A percentile compares a stretch with the other conserved stretches of the same genome.
These are phyloP conservation scores for Chrysoporthe puriensis DNA, from an alignment of 2,329 filamentous ascomycete genomes.

Conservation along the genomic window DNA sequence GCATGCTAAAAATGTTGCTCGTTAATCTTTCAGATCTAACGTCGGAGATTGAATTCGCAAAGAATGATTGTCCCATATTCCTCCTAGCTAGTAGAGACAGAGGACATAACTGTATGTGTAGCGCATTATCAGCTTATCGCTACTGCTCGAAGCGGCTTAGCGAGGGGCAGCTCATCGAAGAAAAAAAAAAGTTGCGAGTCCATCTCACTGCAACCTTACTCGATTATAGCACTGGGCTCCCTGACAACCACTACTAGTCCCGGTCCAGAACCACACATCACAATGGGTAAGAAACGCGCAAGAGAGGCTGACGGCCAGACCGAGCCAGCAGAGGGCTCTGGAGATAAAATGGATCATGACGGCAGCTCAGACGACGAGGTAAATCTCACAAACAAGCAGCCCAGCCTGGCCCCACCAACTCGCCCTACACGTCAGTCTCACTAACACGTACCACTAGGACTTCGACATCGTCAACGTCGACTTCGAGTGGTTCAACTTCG, in stretches of 20 bases:
- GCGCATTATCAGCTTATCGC: conserved; percentile 27
- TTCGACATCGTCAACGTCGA: conserved; percentile 93
- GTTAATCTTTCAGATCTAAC: background rate
- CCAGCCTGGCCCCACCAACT: conserved; percentile 17
- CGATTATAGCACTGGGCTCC: background rate
- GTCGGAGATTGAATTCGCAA: background rate
- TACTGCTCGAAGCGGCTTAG: conserved; percentile 10
- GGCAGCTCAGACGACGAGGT: conserved; percentile 59
- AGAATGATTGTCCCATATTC: background rate
- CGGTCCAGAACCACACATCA: conserved; percentile 1
- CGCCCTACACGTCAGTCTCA: conserved; percentile 14
- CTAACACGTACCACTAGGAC: conserved; percentile 58
- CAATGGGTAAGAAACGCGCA: conserved; percentile 43
- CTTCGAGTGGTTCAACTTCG: conserved; percentile 98
- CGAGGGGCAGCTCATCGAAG: conserved; percentile 23
- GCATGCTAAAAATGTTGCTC: background rate
- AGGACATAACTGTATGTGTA: background rate
- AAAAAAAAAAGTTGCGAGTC: conserved; percentile 26
- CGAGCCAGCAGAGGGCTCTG: conserved; percentile 32
- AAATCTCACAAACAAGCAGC: conserved; percentile 24
- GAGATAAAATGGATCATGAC: conserved; percentile 46
- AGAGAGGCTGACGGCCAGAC: conserved; percentile 40
- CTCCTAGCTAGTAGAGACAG: background rate
- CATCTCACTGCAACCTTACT: background rate
- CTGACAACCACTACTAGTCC: background rate